Base-by-base conservation (phyloP, 2,329 filamentous ascomycete species). In the Myotisia sp. region DNA sequence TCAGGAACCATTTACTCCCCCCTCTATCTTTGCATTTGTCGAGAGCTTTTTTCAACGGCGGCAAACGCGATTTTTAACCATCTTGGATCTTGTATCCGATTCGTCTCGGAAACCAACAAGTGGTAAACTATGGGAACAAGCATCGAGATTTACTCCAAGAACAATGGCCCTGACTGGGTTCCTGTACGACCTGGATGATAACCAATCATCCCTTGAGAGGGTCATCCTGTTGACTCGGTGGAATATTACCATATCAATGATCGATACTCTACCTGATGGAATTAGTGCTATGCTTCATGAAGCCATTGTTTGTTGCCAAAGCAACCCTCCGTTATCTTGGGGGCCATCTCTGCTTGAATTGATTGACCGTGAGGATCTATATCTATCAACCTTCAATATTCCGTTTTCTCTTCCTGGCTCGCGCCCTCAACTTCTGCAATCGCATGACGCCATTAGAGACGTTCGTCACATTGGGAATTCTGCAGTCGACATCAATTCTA, bases 211-310 rank as follows among this genome's bases (percentile, higher is more conserved):
- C 18, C 62, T 70, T 4, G 70, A 77, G 42, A 71, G 79, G 42
- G 78, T 92, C 2, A 77, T 90, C 49, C 66, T 77, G 16, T 76
- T 94, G 59, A 67, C 77, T 38, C 63, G 72, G 27, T 76, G 76
- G 40, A 76, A 78, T 0, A 72, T 93, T 29, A 55, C 54, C 14
- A 46, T 50, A 6, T 63, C 69, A 16, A 62, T 86, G 31, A 67
- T 95, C 10, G 82, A 92, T 42, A 85, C 81, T 0, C 63, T 95
- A 1, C 87, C 90, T 2, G 84, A 92, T 54, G 76, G 82, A 17
- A 67, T 94, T n/a, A 70, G 81, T 35, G 72, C 78, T 2, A 79
- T 82, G 0, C 64, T 95, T 9, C 78, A 79, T 50, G 86, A 95
- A 58, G 76, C 79, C 4, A 84, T 95, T 26, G 71, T 77, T n/a